phyloP scores from a whole-genome alignment of 2,329 filamentous ascomycete species.

The Stachybotrys chlorohalonatus region DNA sequence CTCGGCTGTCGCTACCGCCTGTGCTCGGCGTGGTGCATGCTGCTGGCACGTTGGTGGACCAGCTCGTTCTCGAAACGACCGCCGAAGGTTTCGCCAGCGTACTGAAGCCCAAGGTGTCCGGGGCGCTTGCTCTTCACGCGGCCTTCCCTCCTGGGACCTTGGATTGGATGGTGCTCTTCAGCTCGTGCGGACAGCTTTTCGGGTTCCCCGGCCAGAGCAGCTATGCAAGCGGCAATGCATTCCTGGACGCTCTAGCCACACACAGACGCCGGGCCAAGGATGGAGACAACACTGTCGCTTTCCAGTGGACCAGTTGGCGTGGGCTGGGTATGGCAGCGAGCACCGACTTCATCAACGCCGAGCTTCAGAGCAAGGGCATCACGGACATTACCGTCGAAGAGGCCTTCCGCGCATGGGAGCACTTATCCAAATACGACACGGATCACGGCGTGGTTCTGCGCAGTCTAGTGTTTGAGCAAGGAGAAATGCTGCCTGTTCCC shows the following conservation, averaged over 20 bases:
- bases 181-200: slow-evolving; percentile 1
- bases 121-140: background rate
- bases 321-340: slow-evolving; percentile 3
- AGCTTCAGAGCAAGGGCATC: slow-evolving; percentile 6
- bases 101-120: background rate
- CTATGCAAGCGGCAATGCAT: slow-evolving; percentile 2
- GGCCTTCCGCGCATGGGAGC: slow-evolving; percentile 5
- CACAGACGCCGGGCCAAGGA: slow-evolving; percentile 1
- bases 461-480: slow-evolving; percentile 2
- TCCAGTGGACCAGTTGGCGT: slow-evolving; percentile 4
- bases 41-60: background rate
- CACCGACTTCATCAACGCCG: slow-evolving; percentile 3
- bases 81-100: background rate
- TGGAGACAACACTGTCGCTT: slow-evolving; percentile 2
- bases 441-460: slow-evolving; percentile 3
- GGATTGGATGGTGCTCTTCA: slow-evolving; percentile 2
- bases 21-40: background rate
- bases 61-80: background rate
- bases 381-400: slow-evolving; percentile 4
- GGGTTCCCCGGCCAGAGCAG: slow-evolving; percentile 1
- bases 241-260: slow-evolving; percentile 1
- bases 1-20: background rate
- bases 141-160: slow-evolving; percentile 1
- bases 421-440: slow-evolving; percentile 2
- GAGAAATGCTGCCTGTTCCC: background rate